Base-by-base conservation (phyloP, 306 rosid species). In the Calophaca sinica region DNA sequence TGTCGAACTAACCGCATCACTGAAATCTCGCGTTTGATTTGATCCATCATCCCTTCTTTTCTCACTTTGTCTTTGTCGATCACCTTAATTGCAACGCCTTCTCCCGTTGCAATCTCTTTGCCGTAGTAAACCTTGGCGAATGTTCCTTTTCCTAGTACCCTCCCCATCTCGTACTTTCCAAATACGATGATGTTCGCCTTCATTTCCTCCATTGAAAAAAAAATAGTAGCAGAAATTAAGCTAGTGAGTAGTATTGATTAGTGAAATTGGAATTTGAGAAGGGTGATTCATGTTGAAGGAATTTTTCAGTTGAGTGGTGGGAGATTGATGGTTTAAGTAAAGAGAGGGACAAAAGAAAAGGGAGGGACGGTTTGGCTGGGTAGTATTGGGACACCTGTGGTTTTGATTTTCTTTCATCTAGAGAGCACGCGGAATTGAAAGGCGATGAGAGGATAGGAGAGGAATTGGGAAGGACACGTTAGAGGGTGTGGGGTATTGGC, bases 131-230 rank as follows among this genome's bases (percentile, higher is more conserved):
- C 97, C 80, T 91, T 91, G 12, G 96, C 96, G 57, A 89, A 91
- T 7, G 97, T 91, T n/a, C 96, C 97, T 68, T 87, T 89, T 2
- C 96, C 97, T 68, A 91, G 79, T 0, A 91, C 65, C 78, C 88
- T 80, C 2, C 97, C 96, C n/a, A 84, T 74, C 80, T 91, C 96
- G 32, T 89, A 91, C 46, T 89, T 91, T 2, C 76, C 89, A 51
- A 89, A 86, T 79, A 89, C 12, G 12, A 70, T 68, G 9, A 71
- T 68, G 11, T 73, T 49, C 59, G 79, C 77, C 36, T 88, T 88
- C 64, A 53, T 3, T n/a, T 69, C 64, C 26, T 84, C 89, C 92
- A 85, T 87, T 11, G 66, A 3, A 63, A 20, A 68, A 15, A 6
- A 7, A 8, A 4, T n/a, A 68, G 1, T 0, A 48, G 4, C 9